Conservation (phyloP, 768 basidiomycete species). For the Zangia roseola region DNA sequence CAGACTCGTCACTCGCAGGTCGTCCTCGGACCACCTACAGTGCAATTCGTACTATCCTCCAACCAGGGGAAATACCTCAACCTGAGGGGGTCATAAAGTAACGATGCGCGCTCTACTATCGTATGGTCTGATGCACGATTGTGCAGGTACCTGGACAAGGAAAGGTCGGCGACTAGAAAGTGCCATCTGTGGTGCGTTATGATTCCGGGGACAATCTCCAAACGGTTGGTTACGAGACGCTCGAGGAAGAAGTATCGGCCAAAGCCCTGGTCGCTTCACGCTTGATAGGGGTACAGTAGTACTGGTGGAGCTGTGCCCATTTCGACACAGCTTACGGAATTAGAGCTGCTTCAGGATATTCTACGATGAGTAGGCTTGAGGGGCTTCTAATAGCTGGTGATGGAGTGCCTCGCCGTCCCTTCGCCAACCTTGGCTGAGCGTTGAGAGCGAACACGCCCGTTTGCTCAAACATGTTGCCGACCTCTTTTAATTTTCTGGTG, state of each 20-base stretch:
- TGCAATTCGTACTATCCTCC: slow-evolving; percentile 39
- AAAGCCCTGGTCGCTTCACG: slow-evolving; percentile 13
- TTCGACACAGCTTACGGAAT: too few relatives aligned
- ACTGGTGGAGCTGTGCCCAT: too few relatives aligned
- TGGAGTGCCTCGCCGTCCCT: too few relatives aligned
- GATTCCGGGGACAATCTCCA: slow-evolving; percentile 35
- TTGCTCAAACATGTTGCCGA: not conserved
- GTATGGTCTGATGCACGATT: not conserved
- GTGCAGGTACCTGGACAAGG: slow-evolving; percentile 38
- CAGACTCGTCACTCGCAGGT: slow-evolving; percentile 31
- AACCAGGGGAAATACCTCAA: slow-evolving; percentile 29
- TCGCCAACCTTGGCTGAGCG: too few relatives aligned
- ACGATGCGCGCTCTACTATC: too few relatives aligned
- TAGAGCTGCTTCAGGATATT: too few relatives aligned
- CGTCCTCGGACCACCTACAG: slow-evolving; percentile 37
- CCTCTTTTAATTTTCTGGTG: not conserved
- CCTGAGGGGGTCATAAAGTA: slow-evolving; percentile 20
- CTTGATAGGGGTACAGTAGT: too few relatives aligned
- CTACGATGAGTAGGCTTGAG: too few relatives aligned
- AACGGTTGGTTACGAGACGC: slow-evolving; percentile 42
- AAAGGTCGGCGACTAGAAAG: slow-evolving; percentile 39
- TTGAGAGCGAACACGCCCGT: too few relatives aligned
- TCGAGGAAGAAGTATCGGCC: slow-evolving; percentile 34
- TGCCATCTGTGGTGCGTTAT: slow-evolving; percentile 48
- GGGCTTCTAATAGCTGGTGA: too few relatives aligned